phyloP scores from a whole-genome alignment of 768 basidiomycete species.

The Favolaschia claudopus region DNA sequence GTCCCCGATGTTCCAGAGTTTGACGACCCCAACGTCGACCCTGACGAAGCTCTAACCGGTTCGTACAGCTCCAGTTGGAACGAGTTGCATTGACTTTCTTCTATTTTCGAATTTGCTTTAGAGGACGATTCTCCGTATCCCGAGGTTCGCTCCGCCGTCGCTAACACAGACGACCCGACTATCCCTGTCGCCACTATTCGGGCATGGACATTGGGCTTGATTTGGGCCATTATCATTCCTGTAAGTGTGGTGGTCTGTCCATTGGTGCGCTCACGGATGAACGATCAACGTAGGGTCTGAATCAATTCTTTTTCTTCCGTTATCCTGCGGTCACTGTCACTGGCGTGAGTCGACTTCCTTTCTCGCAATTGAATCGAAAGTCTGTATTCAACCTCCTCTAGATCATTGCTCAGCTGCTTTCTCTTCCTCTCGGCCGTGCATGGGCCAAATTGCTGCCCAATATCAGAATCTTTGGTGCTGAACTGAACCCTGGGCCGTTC shows the following conservation, averaged over 20 bases:
- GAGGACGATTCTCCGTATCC: conserved; percentile 65
- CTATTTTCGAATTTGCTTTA: too few species aligned
- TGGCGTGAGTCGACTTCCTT: conserved; percentile 29
- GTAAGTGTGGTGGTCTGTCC: conserved; percentile 5
- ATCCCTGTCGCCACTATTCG: conserved; percentile 58
- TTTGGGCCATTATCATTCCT: conserved; percentile 56
- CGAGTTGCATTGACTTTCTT: background rate
- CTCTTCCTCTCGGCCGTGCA: conserved; percentile 70
- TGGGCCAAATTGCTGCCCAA: conserved; percentile 63
- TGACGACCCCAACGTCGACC: conserved; percentile 42
- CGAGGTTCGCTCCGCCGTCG: conserved; percentile 62
- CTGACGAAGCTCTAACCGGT: conserved; percentile 28
- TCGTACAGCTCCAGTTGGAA: background rate
- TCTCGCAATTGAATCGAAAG: conserved; percentile 8
- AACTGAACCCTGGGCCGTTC: conserved; percentile 80
- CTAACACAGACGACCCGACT: conserved; percentile 60
- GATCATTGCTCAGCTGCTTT: conserved; percentile 75
- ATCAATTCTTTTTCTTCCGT: conserved; percentile 67
- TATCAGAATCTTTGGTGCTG: conserved; percentile 62
- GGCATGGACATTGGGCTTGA: conserved; percentile 62
- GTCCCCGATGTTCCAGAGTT: conserved; percentile 31
- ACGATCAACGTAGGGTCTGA: conserved; percentile 41
- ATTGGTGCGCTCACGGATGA: background rate
- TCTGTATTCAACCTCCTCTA: conserved; percentile 29
- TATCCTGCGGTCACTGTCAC: conserved; percentile 57